Evolutionary conservation across 306 rosid genomes (phyloP), one percentile per base, ranked within the genome.

Genomic region (Fragaria iinumae): DNA sequence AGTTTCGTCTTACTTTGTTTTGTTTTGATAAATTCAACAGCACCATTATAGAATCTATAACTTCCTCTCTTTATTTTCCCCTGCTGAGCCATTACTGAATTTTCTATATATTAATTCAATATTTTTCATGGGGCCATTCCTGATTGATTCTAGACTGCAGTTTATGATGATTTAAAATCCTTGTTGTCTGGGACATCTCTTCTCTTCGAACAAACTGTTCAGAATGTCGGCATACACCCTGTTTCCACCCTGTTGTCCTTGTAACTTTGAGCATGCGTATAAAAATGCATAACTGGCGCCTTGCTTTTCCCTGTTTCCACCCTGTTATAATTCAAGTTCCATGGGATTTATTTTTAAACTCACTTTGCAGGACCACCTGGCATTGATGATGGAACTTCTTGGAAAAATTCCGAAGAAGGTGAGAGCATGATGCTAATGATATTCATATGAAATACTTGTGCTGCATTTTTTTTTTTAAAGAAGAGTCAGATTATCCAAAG

Each of bases 321-420:
- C 44, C 29, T 59, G 23, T 25, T 43, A 43, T 71, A 16, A 27
- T 63, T 41, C 11, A 43, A 56, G 25, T 56, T 60, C 34, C 64
- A 38, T 71, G 39, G 34, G 45, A 72, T 74, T 55, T 3, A 59
- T 27, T 11, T 69, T 63, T 68, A n/a, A 63, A 41, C 57, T 32
- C 66, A 48, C 71, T 39, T 68, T 57, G 69, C 86, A 91, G 98
- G 98, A 93, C 34, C 98, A 93, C 84, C 82, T 93, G 18, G 96
- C 98, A 32, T 78, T 93, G 79, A 91, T 93, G 96, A 93, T 93
- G 98, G 98, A 93, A 74, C 96, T 93, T 78, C 91, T 93, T 63
- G 98, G 98, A 79, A 82, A 83, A 91, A 91, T 93, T 87, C 98
- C 96, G 0, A 90, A 93, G 4, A 91, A 93, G 95, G 98, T 91